These are phyloP conservation scores for Huntiella bhutanensis DNA, from an alignment of 2,329 filamentous ascomycete genomes.

Conservation along the genomic window DNA sequence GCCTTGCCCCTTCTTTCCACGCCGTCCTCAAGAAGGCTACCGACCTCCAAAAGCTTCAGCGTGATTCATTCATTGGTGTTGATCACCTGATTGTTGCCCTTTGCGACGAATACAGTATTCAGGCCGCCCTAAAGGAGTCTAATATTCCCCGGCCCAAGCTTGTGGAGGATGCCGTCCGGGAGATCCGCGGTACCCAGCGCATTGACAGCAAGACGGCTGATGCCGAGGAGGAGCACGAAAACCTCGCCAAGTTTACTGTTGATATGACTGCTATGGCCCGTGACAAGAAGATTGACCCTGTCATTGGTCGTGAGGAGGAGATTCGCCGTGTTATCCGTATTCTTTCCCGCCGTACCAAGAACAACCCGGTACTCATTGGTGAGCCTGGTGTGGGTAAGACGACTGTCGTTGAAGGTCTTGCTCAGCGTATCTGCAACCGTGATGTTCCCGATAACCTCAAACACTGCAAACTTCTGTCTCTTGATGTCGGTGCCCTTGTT, in stretches of 20 bases:
- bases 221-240: conserved; percentile 80
- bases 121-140: conserved; percentile 58
- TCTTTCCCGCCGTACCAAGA: conserved; percentile 83
- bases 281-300: conserved; percentile 94
- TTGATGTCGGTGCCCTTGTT: conserved; percentile 87
- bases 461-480: conserved; percentile 78
- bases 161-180: conserved; percentile 73
- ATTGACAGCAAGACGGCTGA: conserved; percentile 96
- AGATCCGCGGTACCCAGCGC: conserved; percentile 78
- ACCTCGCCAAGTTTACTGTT: conserved; percentile 93
- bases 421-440: conserved; percentile 85
- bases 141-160: conserved; percentile 86
- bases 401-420: conserved; percentile 88
- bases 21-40: conserved; percentile 68
- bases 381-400: conserved; percentile 98
- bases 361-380: conserved; percentile 95
- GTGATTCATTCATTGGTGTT: conserved; percentile 83
- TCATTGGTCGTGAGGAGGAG: conserved; percentile 92
- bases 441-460: conserved; percentile 93
- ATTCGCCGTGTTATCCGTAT: conserved; percentile 85
- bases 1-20: conserved; percentile 63
- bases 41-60: conserved; percentile 91
- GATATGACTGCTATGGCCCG: conserved; percentile 94
- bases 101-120: conserved; percentile 58
- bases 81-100: conserved; percentile 84